Percentiles rank a stretch among this genome's conserved stretches.
These are phyloP conservation scores for Lachancea thermotolerans DNA, from an alignment of 805 yeast species.

Conservation along the genomic window DNA sequence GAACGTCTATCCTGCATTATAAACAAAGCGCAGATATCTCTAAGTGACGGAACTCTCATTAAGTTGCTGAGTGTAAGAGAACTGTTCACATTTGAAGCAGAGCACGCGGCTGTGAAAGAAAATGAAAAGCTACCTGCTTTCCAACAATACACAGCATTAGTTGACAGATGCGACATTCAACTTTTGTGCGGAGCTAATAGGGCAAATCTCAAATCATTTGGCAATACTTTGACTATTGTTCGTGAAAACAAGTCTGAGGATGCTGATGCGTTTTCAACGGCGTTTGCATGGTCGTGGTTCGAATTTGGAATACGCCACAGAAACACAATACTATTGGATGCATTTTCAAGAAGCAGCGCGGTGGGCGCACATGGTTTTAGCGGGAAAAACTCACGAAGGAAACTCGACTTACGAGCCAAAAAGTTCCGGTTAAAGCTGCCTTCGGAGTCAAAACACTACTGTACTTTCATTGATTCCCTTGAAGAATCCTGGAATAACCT, in stretches of 20 bases:
- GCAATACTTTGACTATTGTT: background rate
- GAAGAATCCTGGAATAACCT: background rate
- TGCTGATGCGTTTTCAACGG: background rate
- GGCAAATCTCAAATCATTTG: conserved; percentile 1
- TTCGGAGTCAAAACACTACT: background rate
- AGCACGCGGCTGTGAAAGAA: too few relatives aligned
- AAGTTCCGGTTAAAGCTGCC: conserved; percentile 2
- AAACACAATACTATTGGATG: conserved; percentile 1
- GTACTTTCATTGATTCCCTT: background rate
- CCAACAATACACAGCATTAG: background rate
- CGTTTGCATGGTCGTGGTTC: conserved; percentile 1
- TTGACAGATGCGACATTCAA: conserved; percentile 6
- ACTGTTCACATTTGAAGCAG: background rate
- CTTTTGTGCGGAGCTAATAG: background rate
- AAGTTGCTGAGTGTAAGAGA: background rate
- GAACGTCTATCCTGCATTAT: background rate
- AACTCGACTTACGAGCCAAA: background rate
- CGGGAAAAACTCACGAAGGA: background rate
- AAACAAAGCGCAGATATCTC: background rate
- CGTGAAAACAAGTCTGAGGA: background rate
- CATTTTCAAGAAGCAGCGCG: conserved; percentile 2
- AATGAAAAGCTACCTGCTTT: background rate
- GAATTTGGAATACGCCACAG: conserved; percentile 2
- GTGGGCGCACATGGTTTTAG: background rate
- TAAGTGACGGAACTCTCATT: background rate